Evolutionary conservation across 495 filamentous ascomycete genomes (phyloP), one percentile per base, ranked within the genome.

Genomic region (Talaromyces ruber): DNA sequence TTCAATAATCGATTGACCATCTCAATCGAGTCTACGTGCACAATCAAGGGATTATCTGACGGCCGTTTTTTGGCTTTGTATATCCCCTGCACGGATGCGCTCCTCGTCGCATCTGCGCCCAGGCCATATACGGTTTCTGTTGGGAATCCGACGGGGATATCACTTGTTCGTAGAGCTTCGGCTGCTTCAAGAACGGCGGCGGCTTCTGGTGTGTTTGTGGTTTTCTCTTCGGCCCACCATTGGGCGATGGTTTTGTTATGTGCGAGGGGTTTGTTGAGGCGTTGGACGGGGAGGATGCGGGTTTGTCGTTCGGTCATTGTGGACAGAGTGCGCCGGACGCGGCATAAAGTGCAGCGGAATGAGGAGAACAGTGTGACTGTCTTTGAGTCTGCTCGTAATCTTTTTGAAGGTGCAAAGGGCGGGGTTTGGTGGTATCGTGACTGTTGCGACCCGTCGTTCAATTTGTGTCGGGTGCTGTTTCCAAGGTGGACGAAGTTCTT

Each of bases 101-200:
- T 87, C 68, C 89, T 83, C 29, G 92, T 97, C 6, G 94, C 95
- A 77, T 98, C 94, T 21, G 93, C 94, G 55, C 92, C 94, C 14
- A 99, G 81, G 2, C 94, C 94, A 72, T 99, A 99, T 9, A 99
- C 94, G 6, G 94, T 99, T 75, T 99, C 94, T 0, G 95, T 99
- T 5, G 94, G 95, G 70, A 99, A 99, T 8, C 91, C 95, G 47
- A 99, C 90, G 18, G 93, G 92, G 26, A 82, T 77, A 70, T 88
- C 79, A 62, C 82, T 84, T 29, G 77, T 78, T 29, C 74, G 84
- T 34, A 96, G 79, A 62, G 82, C 76, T 11, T 77, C 57, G 12
- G 87, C 89, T 6, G 89, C 89, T 64, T 76, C 75, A 54, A 71
- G 69, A 43, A 80, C 74, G 16, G 71, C 74, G 18, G 68, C 65